Evolutionary conservation across 2,329 filamentous ascomycete species (phyloP).

Genomic region (Fusarium tricinctum): DNA sequence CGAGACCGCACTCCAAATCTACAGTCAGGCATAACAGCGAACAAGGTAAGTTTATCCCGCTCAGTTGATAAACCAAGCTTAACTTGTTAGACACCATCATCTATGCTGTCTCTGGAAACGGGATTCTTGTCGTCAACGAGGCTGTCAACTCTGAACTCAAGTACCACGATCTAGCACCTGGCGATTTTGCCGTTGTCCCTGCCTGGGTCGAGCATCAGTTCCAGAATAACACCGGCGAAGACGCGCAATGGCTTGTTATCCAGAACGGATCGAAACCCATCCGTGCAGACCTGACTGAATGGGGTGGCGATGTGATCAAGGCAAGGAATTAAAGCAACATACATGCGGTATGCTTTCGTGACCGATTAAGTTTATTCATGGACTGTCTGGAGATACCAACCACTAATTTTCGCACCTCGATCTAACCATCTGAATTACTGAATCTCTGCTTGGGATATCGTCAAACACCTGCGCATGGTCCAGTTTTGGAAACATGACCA

Average conservation of each 20-base stretch:
- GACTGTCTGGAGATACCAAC: slow-evolving; percentile 14
- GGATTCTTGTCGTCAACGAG: slow-evolving; percentile 70
- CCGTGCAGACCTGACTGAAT: slow-evolving; percentile 73
- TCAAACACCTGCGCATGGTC: slow-evolving; percentile 76
- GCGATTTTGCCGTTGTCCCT: slow-evolving; percentile 79
- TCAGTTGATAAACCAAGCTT: background rate
- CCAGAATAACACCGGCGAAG: slow-evolving; percentile 72
- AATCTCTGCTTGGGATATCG: slow-evolving; percentile 46
- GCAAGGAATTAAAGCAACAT: slow-evolving; percentile 30
- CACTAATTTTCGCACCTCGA: slow-evolving; percentile 45
- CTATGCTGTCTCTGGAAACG: slow-evolving; percentile 73
- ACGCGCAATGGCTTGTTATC: slow-evolving; percentile 76
- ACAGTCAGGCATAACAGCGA: slow-evolving; percentile 78
- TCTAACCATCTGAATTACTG: slow-evolving; percentile 51
- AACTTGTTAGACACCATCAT: slow-evolving; percentile 72
- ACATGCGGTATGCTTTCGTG: slow-evolving; percentile 2
- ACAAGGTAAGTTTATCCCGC: slow-evolving; percentile 64
- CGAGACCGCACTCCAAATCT: slow-evolving; percentile 72
- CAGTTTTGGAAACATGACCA: slow-evolving; percentile 71
- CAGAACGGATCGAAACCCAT: slow-evolving; percentile 72
- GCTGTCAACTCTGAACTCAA: slow-evolving; percentile 65
- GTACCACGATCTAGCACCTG: slow-evolving; percentile 69
- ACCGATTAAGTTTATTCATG: slow-evolving; percentile 1
- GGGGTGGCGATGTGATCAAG: slow-evolving; percentile 66
- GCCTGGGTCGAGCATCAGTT: slow-evolving; percentile 79